Evolutionary conservation across 495 filamentous ascomycete genomes (phyloP).

Genomic region (Staphylotrichum tortipilum): DNA sequence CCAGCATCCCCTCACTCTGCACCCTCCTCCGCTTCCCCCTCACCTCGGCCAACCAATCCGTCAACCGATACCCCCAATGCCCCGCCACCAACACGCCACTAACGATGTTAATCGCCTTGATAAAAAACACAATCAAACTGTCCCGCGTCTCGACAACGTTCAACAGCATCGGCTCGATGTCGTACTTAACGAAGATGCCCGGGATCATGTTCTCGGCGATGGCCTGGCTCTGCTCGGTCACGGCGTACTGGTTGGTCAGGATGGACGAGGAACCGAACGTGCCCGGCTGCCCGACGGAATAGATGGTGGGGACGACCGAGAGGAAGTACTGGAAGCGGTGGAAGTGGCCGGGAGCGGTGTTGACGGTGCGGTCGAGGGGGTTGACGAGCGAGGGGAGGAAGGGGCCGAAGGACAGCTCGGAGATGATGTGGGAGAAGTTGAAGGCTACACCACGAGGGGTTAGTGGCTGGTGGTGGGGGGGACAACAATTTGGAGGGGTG

Average conservation of each 20-base stretch:
- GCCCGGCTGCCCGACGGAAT: slow-evolving; percentile 50
- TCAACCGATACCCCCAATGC: slow-evolving; percentile 51
- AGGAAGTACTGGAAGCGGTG: slow-evolving; percentile 98
- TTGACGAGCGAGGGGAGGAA: slow-evolving; percentile 90
- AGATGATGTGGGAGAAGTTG: slow-evolving; percentile 98
- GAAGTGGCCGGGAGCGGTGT: slow-evolving; percentile 65
- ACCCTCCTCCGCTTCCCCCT: slow-evolving; percentile 38
- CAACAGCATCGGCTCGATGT: slow-evolving; percentile 92
- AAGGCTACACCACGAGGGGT: slow-evolving; percentile 48
- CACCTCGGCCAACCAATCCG: slow-evolving; percentile 44
- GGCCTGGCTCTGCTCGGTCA: slow-evolving; percentile 67
- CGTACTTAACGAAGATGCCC: slow-evolving; percentile 97
- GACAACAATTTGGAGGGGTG: slow-evolving; percentile 2
- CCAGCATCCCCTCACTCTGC: slow-evolving; percentile 53
- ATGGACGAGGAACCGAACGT: slow-evolving; percentile 42
- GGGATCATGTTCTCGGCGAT: slow-evolving; percentile 67
- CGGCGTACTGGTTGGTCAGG: slow-evolving; percentile 96
- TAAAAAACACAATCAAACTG: slow-evolving; percentile 60
- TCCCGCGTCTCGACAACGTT: slow-evolving; percentile 75
- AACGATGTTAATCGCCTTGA: slow-evolving; percentile 61
- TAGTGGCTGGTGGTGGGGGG: background rate
- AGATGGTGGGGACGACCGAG: slow-evolving; percentile 92
- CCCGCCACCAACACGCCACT: slow-evolving; percentile 53
- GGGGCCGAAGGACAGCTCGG: slow-evolving; percentile 91
- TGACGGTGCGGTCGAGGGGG: slow-evolving; percentile 85